phyloP scores from a whole-genome alignment of 1,284 basidiomycete species.

The Cutaneotrichosporon sp. region DNA sequence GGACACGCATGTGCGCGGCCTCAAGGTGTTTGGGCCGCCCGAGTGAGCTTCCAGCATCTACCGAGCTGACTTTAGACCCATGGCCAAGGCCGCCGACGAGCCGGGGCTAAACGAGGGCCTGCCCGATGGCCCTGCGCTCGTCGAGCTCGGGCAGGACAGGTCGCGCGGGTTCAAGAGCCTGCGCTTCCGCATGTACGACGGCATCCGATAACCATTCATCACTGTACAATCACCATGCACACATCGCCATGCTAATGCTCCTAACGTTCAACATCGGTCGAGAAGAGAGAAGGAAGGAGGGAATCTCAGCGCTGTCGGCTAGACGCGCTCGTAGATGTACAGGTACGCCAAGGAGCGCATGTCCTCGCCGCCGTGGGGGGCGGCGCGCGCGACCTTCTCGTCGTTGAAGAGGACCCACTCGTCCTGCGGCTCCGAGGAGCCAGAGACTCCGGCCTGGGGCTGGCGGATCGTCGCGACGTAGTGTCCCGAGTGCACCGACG shows the following conservation, averaged over 20 bases:
- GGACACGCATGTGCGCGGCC: conserved; percentile 93
- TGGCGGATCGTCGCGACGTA: conserved; percentile 60
- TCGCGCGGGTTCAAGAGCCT: conserved; percentile 60
- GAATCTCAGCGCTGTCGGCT: too few species aligned
- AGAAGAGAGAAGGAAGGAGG: too few species aligned
- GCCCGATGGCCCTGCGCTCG: conserved; percentile 25
- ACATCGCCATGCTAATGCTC: not conserved
- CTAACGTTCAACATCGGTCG: too few species aligned
- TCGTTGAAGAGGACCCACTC: conserved; percentile 92
- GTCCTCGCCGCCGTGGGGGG: conserved; percentile 60
- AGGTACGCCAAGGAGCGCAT: conserved; percentile 82
- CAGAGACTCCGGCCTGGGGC: conserved; percentile 37
- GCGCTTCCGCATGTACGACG: conserved; percentile 73
- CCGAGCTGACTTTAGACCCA: conserved; percentile 62
- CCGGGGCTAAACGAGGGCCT: conserved; percentile 15
- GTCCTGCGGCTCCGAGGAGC: conserved; percentile 49
- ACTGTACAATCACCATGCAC: conserved; percentile 7
- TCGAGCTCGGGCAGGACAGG: conserved; percentile 50
- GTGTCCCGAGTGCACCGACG: conserved; percentile 91
- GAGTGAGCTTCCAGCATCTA: too few species aligned
- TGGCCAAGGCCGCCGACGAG: conserved; percentile 23
- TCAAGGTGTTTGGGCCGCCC: conserved; percentile 79
- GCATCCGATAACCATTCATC: conserved; percentile 59
- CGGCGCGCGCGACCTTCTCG: conserved; percentile 89
- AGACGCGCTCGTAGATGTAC: conserved; percentile 74